These are phyloP conservation scores for Ottelia alismoides DNA, from an alignment of 106 monocot species.

Conservation along the genomic window DNA sequence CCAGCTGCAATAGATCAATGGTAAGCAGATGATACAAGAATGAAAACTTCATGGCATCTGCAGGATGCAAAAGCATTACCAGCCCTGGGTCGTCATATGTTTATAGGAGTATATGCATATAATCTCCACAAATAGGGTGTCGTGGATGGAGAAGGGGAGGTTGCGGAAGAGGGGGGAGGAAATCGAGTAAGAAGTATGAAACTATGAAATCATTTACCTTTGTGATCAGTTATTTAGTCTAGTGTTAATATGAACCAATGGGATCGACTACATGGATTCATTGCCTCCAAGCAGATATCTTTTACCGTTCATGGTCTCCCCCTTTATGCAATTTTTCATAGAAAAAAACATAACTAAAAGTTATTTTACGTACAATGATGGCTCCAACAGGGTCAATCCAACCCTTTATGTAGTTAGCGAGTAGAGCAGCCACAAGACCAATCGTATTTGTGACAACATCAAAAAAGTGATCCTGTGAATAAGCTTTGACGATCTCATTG, in stretches of 20 bases:
- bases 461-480: slow-evolving; percentile 95
- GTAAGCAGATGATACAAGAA: background rate
- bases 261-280: no score
- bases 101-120: background rate
- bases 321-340: no score
- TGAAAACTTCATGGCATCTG: no score
- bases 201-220: no score
- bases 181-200: background rate
- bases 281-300: no score
- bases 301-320: no score
- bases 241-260: no score
- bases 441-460: slow-evolving; percentile 94
- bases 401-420: slow-evolving; percentile 58
- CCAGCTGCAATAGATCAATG: slow-evolving; percentile 25
- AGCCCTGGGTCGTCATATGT: no score
- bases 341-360: no score
- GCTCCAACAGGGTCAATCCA: slow-evolving; percentile 98
- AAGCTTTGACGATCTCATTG: slow-evolving; percentile 96
- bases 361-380: slow-evolving; percentile 76
- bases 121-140: background rate
- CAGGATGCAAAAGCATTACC: no score
- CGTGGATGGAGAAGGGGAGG: no score
- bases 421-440: slow-evolving; percentile 80
- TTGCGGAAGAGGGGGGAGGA: background rate
- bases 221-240: no score